Evolutionary conservation across 1,284 basidiomycete genomes (phyloP), one percentile per base, ranked within the genome.

Genomic region (Rhizoctonia solani): DNA sequence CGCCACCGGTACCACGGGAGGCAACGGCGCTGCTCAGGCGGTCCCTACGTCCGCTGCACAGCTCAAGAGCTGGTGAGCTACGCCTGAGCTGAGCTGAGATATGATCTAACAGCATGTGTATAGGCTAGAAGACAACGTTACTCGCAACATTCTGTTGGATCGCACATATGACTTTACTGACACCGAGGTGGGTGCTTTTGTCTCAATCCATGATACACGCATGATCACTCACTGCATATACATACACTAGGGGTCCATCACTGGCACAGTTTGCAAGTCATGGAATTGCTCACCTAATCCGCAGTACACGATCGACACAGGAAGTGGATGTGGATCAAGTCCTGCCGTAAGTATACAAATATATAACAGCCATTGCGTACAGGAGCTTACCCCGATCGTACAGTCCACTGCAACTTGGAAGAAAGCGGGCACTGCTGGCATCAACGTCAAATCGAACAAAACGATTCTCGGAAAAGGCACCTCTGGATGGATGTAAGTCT

Each of bases 221-320:
- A 23, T 16, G 16, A 21, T 29, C 25, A 27, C 25, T 54, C 8
- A 54, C n/a, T 16, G 8, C 9, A 8, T 8, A 39, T 39, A 8
- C 37, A 39, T 16, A 16, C 16, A 39, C n/a, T 39, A 39, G 37
- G 37, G 37, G 37, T 23, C 25, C 16, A 11, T 29, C 16, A 16
- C n/a, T 27, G 32, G n/a, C 32, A 27, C 52, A 16, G 52, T 4
- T 8, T 54, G 52, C 25, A 27, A 21, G 52, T 27, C 52, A 14
- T 54, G 52, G 52, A 54, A n/a, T 16, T 54, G 52, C 52, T 54
- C 52, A 11, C 52, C 52, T 32, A 54, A 54, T 27, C 52, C 52
- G 11, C 52, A 54, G 52, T 27, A 23, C 4, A 27, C 52, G 11
- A 54, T 54, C 16, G 25, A 54, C 16, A 29, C 25, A 29, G 25